Conservation (phyloP, 768 basidiomycete species). For the Agrocybe praecox region DNA sequence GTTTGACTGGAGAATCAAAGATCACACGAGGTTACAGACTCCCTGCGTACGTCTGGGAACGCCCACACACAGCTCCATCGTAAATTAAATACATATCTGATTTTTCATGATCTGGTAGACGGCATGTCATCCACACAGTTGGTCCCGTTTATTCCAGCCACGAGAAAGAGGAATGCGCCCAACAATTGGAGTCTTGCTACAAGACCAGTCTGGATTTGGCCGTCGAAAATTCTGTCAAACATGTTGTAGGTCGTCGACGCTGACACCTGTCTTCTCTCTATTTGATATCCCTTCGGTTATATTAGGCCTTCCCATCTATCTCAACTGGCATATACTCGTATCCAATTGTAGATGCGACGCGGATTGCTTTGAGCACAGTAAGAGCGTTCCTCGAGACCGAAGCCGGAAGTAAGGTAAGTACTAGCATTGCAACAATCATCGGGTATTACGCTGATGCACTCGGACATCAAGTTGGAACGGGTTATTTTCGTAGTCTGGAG, state of each 20-base stretch:
- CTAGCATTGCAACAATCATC: too few relatives aligned
- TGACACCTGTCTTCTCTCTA: background rate
- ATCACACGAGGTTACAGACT: slow-evolving; percentile 78
- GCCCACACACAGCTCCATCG: too few relatives aligned
- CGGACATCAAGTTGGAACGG: slow-evolving; percentile 50
- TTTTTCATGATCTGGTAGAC: slow-evolving; percentile 36
- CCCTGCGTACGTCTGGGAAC: slow-evolving; percentile 59
- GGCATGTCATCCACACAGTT: slow-evolving; percentile 79
- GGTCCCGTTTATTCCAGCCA: slow-evolving; percentile 65
- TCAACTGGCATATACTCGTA: slow-evolving; percentile 83
- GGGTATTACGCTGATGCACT: background rate
- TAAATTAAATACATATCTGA: background rate
- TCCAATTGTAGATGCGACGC: slow-evolving; percentile 73
- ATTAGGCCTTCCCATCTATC: slow-evolving; percentile 80
- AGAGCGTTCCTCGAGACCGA: slow-evolving; percentile 61
- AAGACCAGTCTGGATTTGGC: slow-evolving; percentile 63
- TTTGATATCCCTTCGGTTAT: background rate
- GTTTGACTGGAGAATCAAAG: slow-evolving; percentile 73
- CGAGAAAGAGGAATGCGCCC: slow-evolving; percentile 45
- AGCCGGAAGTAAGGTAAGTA: slow-evolving; percentile 47
- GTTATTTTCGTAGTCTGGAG: slow-evolving; percentile 79
- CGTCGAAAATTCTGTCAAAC: slow-evolving; percentile 56
- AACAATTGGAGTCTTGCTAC: slow-evolving; percentile 71
- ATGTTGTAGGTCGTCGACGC: slow-evolving; percentile 51
- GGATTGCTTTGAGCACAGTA: slow-evolving; percentile 62